Percentiles rank a stretch among this genome's conserved stretches.
Conservation (phyloP, 2,329 filamentous ascomycete species). For the Botrytis galanthina region DNA sequence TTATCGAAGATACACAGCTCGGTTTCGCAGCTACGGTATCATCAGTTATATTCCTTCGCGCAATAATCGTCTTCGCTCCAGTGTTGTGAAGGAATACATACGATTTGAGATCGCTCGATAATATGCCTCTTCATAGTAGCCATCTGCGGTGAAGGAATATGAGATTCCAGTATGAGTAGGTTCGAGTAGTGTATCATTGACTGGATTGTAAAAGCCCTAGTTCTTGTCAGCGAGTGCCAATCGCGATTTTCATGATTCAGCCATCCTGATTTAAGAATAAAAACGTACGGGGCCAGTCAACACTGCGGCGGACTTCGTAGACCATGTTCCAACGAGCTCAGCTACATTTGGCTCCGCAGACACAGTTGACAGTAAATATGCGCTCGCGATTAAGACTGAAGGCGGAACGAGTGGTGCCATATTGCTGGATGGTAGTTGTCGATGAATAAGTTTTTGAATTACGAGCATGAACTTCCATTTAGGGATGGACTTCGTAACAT, state of each 20-base stretch:
- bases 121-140: constrained; percentile 66
- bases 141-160: constrained; percentile 69
- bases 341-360: constrained; percentile 43
- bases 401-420: constrained; percentile 38
- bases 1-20: constrained; percentile 60
- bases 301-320: constrained; percentile 66
- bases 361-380: constrained; percentile 34
- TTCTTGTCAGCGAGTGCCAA: constrained; percentile 20
- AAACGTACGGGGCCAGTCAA: constrained; percentile 64
- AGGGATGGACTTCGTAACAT: constrained; percentile 18
- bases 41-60: constrained; percentile 19
- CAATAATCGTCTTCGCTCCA: constrained; percentile 10
- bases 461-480: constrained; percentile 10
- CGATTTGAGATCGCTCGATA: constrained; percentile 69
- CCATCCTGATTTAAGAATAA: constrained; percentile 32
- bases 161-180: constrained; percentile 66
- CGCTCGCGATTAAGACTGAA: constrained; percentile 40
- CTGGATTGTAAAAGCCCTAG: constrained; percentile 68
- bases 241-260: constrained; percentile 18
- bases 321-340: constrained; percentile 67
- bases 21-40: constrained; percentile 52
- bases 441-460: constrained; percentile 8
- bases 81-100: constrained; percentile 41
- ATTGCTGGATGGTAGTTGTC: constrained; percentile 23
- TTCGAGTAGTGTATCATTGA: constrained; percentile 64